Evolutionary conservation across 495 filamentous ascomycete genomes (phyloP), one percentile per base, ranked within the genome.

Genomic region (Amphirosellinia nigrospora): DNA sequence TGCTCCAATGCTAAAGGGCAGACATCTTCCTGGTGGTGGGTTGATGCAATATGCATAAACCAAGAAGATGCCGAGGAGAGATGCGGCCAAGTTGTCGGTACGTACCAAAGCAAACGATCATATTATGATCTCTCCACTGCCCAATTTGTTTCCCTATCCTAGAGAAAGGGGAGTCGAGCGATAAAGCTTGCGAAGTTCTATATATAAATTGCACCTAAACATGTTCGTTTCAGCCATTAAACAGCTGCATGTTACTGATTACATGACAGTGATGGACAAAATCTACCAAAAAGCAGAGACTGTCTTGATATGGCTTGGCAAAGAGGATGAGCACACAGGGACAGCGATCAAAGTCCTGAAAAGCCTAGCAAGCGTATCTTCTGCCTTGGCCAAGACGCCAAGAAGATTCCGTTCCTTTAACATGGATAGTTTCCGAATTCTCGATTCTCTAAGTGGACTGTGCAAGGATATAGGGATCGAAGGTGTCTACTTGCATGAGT

Each of bases 41-140:
- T 58, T 21, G 55, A 58, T 58, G 55, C 55, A 26, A 30, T 80
- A 34, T 80, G 78, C 71, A 80, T 80, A 67, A 77, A 80, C 72
- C 78, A 80, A 64, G 32, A 58, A 1, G 19, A 58, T 36, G 4
- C 32, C 1, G 1, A 36, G 1, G 55, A 58, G 23, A 58, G 16
- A 16, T 21, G 9, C 16, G 32, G 8, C 16, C 55, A 58, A 58
- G 55, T 58, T 21, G 55, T 2, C 21, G 19, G 55, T 58, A 58
- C 10, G 55, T 58, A n/a, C n/a, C n/a, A n/a, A n/a, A n/a, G n/a
- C n/a, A 36, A 36, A 34, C 0, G 15, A 28, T 30, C 50, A 32
- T 53, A 26, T 32, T 53, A 53, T 32, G 30, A 13, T 16, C 16
- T 32, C 50, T 53, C 50, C 21, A 21, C 45, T 23, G 7, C n/a